phyloP scores from a whole-genome alignment of 2,329 filamentous ascomycete genomes.

The Phialophora verrucosa region DNA sequence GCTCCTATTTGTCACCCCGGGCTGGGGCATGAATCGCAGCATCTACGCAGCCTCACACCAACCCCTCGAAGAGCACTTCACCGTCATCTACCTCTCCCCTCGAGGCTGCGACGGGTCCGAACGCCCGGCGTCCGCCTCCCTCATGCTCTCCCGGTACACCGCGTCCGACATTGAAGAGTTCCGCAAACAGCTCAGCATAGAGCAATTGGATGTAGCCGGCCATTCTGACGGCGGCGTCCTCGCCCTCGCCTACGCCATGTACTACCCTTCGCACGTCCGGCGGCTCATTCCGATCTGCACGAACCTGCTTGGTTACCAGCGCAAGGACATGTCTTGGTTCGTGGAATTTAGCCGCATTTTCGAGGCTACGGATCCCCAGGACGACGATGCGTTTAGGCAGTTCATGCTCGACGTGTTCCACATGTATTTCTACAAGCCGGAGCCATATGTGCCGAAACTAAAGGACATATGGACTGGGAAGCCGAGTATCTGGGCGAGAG shows the following conservation, averaged over 20 bases:
- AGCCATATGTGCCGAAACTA: conserved; percentile 24
- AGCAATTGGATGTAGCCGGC: conserved; percentile 35
- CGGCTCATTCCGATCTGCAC: conserved; percentile 39
- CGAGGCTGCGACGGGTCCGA: conserved; percentile 40
- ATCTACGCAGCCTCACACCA: conserved; percentile 5
- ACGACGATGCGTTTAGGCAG: conserved; percentile 35
- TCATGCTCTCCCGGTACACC: conserved; percentile 38
- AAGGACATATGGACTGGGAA: conserved; percentile 8
- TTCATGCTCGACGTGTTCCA: conserved; percentile 36
- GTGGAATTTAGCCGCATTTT: conserved; percentile 18
- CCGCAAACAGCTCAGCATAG: conserved; percentile 37
- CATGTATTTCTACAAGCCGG: conserved; percentile 41
- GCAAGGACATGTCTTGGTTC: conserved; percentile 31
- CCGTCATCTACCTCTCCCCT: conserved; percentile 40
- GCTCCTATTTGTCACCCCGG: conserved; percentile 16
- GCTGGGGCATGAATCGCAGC: conserved; percentile 12
- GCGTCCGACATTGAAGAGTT: conserved; percentile 40
- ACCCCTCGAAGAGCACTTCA: conserved; percentile 27
- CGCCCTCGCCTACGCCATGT: conserved; percentile 41
- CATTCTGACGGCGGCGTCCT: conserved; percentile 43
- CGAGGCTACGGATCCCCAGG: conserved; percentile 6
- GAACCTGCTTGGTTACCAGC: conserved; percentile 36
- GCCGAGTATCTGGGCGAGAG: conserved; percentile 26
- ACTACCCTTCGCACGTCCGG: conserved; percentile 36
- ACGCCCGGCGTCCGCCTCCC: conserved; percentile 11